A percentile compares a stretch with the other conserved stretches of the same genome.
Evolutionary conservation across 768 basidiomycete genomes (phyloP).

Genomic region (Tricholoma matsutake): DNA sequence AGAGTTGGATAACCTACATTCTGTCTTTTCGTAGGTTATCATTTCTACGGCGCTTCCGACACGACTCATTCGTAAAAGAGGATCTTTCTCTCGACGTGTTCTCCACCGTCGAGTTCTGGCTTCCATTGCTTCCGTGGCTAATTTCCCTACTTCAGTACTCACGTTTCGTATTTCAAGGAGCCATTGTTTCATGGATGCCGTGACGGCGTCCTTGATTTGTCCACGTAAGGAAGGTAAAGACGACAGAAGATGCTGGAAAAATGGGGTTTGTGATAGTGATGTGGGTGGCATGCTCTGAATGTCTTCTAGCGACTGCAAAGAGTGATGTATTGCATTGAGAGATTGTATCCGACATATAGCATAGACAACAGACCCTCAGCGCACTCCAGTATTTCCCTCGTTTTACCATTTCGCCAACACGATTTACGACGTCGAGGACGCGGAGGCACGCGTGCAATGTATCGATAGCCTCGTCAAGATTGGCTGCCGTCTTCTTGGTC

Average conservation of each 20-base stretch:
- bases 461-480: slow-evolving; percentile 96
- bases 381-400: slow-evolving; percentile 98
- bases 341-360: slow-evolving; percentile 27
- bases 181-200: slow-evolving; percentile 96
- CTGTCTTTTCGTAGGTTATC: slow-evolving; percentile 90
- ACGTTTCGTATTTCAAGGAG: slow-evolving; percentile 90
- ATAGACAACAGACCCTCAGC: slow-evolving; percentile 68
- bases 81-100: slow-evolving; percentile 78
- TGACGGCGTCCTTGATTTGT: slow-evolving; percentile 92
- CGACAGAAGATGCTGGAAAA: slow-evolving; percentile 88
- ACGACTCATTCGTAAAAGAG: slow-evolving; percentile 67
- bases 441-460: slow-evolving; percentile 90
- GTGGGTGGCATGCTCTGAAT: slow-evolving; percentile 88
- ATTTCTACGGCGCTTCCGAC: slow-evolving; percentile 92
- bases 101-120: slow-evolving; percentile 79
- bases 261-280: slow-evolving; percentile 86
- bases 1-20: slow-evolving; percentile 60
- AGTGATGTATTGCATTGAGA: slow-evolving; percentile 27
- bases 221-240: slow-evolving; percentile 87
- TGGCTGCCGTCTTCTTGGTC: slow-evolving; percentile 88
- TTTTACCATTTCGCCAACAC: slow-evolving; percentile 90
- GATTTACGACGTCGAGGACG: slow-evolving; percentile 88
- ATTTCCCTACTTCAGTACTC: slow-evolving; percentile 78
- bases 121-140: slow-evolving; percentile 91
- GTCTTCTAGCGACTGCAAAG: slow-evolving; percentile 85